Percentiles rank a stretch among this genome's conserved stretches.
phyloP scores from a whole-genome alignment of 306 rosid species.

The Senna siamea region DNA sequence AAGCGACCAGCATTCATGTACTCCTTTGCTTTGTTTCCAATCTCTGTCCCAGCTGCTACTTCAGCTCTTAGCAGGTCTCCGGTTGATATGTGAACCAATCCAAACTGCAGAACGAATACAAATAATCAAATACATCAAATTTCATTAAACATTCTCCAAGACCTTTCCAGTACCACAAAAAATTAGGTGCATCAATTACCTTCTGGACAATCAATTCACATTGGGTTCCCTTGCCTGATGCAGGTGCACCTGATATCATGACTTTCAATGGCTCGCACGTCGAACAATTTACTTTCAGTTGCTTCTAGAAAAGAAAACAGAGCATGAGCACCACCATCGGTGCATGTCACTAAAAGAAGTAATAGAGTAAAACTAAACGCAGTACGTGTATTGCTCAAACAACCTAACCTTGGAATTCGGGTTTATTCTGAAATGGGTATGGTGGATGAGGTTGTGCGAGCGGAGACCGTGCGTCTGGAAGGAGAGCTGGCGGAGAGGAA shows the following conservation, averaged over 20 bases:
- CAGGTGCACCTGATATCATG: slow-evolving; percentile 96
- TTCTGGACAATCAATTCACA: slow-evolving; percentile 82
- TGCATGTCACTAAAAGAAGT: background rate
- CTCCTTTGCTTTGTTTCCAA: slow-evolving; percentile 89
- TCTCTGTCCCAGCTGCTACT: slow-evolving; percentile 84
- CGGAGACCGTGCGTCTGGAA: slow-evolving; percentile 44
- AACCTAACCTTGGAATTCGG: slow-evolving; percentile 60
- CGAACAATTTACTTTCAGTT: slow-evolving; percentile 60
- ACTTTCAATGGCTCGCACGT: slow-evolving; percentile 72
- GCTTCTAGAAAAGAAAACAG: slow-evolving; percentile 45
- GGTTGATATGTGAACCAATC: slow-evolving; percentile 92
- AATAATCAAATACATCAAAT: slow-evolving; percentile 21
- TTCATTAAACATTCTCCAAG: background rate
- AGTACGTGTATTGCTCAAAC: too few relatives aligned
- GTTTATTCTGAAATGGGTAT: slow-evolving; percentile 40
- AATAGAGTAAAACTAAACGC: background rate
- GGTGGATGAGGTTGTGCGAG: slow-evolving; percentile 42
- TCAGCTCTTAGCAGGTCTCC: slow-evolving; percentile 92
- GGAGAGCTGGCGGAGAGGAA: slow-evolving; percentile 27
- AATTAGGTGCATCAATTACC: too few relatives aligned
- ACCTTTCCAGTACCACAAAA: too few relatives aligned
- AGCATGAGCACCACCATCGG: background rate
- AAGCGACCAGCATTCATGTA: slow-evolving; percentile 84
- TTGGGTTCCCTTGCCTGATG: slow-evolving; percentile 97
- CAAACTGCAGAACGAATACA: slow-evolving; percentile 66